phyloP scores from a whole-genome alignment of 2,329 filamentous ascomycete species.

The Verticillium klebahnii region DNA sequence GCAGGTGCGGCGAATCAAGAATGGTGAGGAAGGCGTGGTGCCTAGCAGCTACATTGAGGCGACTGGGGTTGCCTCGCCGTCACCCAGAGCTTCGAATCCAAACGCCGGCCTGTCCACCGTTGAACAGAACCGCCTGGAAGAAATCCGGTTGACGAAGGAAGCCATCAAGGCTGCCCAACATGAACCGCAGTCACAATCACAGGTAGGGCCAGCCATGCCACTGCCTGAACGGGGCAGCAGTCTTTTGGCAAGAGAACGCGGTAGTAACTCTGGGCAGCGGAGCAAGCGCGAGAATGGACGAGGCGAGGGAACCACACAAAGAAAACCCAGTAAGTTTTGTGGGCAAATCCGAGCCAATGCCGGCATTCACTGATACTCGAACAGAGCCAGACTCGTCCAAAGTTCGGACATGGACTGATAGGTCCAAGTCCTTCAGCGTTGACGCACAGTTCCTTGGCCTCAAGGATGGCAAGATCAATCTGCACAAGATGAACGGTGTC shows the following conservation, averaged over 20 bases:
- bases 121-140: slow-evolving; percentile 74
- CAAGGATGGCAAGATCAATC: slow-evolving; percentile 92
- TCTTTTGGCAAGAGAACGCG: slow-evolving; percentile 61
- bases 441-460: slow-evolving; percentile 94
- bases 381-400: slow-evolving; percentile 78
- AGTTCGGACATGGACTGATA: slow-evolving; percentile 89
- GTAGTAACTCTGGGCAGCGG: slow-evolving; percentile 67
- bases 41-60: slow-evolving; percentile 95
- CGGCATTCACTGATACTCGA: slow-evolving; percentile 11
- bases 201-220: slow-evolving; percentile 72
- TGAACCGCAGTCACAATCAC: slow-evolving; percentile 10
- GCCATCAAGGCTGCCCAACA: slow-evolving; percentile 54
- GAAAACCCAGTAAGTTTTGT: slow-evolving; percentile 58
- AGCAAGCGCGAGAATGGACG: slow-evolving; percentile 63
- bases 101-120: slow-evolving; percentile 58
- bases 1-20: slow-evolving; percentile 87
- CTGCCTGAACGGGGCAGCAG: slow-evolving; percentile 78
- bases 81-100: slow-evolving; percentile 42
- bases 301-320: slow-evolving; percentile 47
- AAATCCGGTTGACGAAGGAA: slow-evolving; percentile 78
- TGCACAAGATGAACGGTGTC: slow-evolving; percentile 96
- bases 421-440: slow-evolving; percentile 93
- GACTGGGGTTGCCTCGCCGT: slow-evolving; percentile 58
- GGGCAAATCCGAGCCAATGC: not conserved
- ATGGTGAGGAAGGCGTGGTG: slow-evolving; percentile 91